phyloP scores from a whole-genome alignment of 352 stramenopile species.

The Pythium volutum region DNA sequence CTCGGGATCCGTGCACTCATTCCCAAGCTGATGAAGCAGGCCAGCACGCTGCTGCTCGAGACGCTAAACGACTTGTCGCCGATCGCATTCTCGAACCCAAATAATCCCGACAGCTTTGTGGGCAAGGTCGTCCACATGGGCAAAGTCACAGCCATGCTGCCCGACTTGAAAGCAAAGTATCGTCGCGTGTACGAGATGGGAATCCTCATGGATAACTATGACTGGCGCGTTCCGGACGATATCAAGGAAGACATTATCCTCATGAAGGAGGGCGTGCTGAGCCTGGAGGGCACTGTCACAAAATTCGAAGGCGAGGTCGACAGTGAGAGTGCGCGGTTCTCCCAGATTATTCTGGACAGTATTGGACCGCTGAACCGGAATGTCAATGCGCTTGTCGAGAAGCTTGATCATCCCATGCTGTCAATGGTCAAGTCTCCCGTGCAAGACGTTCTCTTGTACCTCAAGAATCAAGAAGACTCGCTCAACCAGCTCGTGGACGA shows the following conservation, averaged over 20 bases:
- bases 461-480: slow-evolving; percentile 66
- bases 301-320: slow-evolving; percentile 90
- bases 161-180: slow-evolving; percentile 68
- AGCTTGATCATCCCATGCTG: slow-evolving; percentile 80
- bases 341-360: slow-evolving; percentile 87
- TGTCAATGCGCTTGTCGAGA: slow-evolving; percentile 70
- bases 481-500: slow-evolving; percentile 77
- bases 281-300: slow-evolving; percentile 86
- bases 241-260: slow-evolving; percentile 93
- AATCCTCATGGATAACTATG: slow-evolving; percentile 90
- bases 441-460: slow-evolving; percentile 67
- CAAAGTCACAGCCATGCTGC: slow-evolving; percentile 55
- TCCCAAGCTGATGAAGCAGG: slow-evolving; percentile 89
- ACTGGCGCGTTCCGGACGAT: slow-evolving; percentile 90
- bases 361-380: slow-evolving; percentile 74
- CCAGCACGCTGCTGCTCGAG: slow-evolving; percentile 74
- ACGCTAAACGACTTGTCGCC: slow-evolving; percentile 84
- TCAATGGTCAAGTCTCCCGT: slow-evolving; percentile 74
- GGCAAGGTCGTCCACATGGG: slow-evolving; percentile 89
- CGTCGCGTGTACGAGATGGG: slow-evolving; percentile 85
- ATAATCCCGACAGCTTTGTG: slow-evolving; percentile 75
- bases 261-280: slow-evolving; percentile 91
- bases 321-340: slow-evolving; percentile 90
- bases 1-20: slow-evolving; percentile 76
- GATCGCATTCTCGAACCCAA: slow-evolving; percentile 68